Conservation (phyloP, 768 basidiomycete species). For the Rhizopogon rudus region DNA sequence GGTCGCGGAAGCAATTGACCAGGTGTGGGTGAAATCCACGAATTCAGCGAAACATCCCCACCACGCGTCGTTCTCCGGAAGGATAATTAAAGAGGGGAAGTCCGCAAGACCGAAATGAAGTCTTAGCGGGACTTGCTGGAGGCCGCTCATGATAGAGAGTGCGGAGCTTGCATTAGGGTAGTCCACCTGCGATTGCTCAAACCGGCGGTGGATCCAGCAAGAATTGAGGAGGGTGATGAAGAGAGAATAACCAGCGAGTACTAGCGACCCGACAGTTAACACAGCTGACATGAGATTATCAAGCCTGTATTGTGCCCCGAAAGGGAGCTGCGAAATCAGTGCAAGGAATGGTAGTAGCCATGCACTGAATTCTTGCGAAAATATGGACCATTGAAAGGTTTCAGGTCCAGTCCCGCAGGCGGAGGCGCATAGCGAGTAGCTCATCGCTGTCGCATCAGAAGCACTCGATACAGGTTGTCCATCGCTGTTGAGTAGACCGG, state of each 20-base stretch:
- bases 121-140: conserved; percentile 30
- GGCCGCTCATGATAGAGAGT: conserved; percentile 25
- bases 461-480: background rate
- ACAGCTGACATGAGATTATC: conserved; percentile 40
- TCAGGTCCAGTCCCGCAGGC: conserved; percentile 10
- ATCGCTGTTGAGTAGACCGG: background rate
- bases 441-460: conserved; percentile 7
- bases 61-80: conserved; percentile 32
- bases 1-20: conserved; percentile 29
- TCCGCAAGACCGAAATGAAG: conserved; percentile 20
- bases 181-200: too few relatives aligned
- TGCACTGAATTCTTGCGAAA: conserved; percentile 32
- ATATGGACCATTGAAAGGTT: conserved; percentile 12
- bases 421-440: background rate
- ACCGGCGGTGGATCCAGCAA: too few relatives aligned
- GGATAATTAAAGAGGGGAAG: conserved; percentile 30
- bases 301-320: conserved; percentile 30
- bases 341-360: conserved; percentile 48
- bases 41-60: conserved; percentile 23
- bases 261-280: conserved; percentile 40
- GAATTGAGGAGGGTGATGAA: background rate
- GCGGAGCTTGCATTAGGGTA: too few relatives aligned
- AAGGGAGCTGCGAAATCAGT: conserved; percentile 43
- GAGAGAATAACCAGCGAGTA: conserved; percentile 40
- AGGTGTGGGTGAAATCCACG: conserved; percentile 29